Conservation (phyloP, 768 basidiomycete genomes). For the Hortiboletus campestris region DNA sequence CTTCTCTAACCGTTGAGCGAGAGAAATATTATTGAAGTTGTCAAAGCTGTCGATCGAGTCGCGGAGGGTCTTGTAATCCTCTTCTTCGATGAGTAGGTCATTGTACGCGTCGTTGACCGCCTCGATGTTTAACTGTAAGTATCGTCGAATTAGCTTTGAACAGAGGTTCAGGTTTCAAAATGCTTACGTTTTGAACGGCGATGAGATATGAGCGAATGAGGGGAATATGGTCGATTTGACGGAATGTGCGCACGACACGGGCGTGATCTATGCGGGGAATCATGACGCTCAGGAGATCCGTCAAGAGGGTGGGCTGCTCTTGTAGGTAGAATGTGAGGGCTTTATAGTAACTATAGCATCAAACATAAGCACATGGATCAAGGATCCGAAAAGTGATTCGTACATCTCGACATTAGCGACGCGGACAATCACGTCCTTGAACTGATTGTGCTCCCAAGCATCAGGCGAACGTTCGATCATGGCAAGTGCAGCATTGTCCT, state of each 20-base stretch:
- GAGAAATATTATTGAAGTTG: constrained; percentile 90
- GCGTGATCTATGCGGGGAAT: constrained; percentile 94
- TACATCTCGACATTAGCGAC: constrained; percentile 98
- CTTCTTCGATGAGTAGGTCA: constrained; percentile 96
- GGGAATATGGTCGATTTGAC: constrained; percentile 92
- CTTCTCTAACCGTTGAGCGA: constrained; percentile 83
- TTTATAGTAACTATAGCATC: constrained; percentile 78
- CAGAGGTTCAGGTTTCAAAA: not conserved
- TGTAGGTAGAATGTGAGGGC: constrained; percentile 91
- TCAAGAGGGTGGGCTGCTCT: constrained; percentile 90
- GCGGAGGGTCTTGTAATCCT: constrained; percentile 96
- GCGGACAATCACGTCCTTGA: constrained; percentile 97
- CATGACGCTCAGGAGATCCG: constrained; percentile 88
- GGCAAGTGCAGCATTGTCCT: constrained; percentile 96
- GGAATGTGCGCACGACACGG: constrained; percentile 95
- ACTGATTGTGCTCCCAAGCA: constrained; percentile 99
- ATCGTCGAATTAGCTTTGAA: not conserved
- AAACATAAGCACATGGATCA: constrained; percentile 1
- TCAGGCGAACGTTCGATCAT: constrained; percentile 99
- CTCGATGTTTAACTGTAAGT: constrained; percentile 82
- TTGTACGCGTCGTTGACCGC: constrained; percentile 99
- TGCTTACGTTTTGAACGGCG: constrained; percentile 85
- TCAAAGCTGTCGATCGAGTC: constrained; percentile 98
- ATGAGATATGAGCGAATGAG: constrained; percentile 96
- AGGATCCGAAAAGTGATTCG: constrained; percentile 18